Evolutionary conservation across 225 moss, liverwort and hornwort species (phyloP).

Genomic region (Sphagnum tenellum): DNA sequence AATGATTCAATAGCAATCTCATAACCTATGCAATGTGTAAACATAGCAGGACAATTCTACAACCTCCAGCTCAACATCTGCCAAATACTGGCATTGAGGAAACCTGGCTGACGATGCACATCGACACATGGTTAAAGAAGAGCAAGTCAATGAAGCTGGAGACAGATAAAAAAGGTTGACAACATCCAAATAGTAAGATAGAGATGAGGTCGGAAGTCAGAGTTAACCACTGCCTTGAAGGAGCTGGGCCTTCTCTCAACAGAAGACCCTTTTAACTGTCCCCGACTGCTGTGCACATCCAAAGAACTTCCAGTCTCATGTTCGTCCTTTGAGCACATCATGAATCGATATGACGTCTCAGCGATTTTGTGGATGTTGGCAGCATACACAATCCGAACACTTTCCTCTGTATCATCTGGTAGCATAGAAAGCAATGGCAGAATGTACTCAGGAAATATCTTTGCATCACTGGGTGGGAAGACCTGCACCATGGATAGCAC

Average conservation of each 20-base stretch:
- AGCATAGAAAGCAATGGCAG: constrained; percentile 88
- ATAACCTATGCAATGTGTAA: no score
- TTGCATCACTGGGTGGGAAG: constrained; percentile 92
- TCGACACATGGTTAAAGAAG: no score
- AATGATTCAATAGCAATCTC: no score
- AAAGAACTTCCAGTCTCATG: constrained; percentile 58
- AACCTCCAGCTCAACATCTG: no score
- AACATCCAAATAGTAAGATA: no score
- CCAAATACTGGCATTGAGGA: no score
- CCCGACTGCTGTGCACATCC: constrained; percentile 42
- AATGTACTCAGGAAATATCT: constrained; percentile 98
- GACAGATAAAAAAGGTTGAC: no score
- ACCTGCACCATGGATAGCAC: constrained; percentile 74
- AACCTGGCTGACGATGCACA: no score
- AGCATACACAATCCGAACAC: constrained; percentile 88
- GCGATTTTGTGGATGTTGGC: constrained; percentile 93
- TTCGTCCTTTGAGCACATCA: constrained; percentile 70
- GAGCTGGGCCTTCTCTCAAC: constrained; percentile 30
- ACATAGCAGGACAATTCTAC: no score
- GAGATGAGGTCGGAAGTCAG: no score
- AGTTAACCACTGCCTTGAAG: constrained; percentile 29
- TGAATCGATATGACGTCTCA: constrained; percentile 68
- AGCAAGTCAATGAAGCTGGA: no score
- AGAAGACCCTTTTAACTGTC: constrained; percentile 19
- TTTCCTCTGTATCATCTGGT: constrained; percentile 97